Evolutionary conservation across 371 early-diverging fungal species (phyloP), one percentile per base, ranked within the genome.

Genomic region (Actinomortierella wolfii): DNA sequence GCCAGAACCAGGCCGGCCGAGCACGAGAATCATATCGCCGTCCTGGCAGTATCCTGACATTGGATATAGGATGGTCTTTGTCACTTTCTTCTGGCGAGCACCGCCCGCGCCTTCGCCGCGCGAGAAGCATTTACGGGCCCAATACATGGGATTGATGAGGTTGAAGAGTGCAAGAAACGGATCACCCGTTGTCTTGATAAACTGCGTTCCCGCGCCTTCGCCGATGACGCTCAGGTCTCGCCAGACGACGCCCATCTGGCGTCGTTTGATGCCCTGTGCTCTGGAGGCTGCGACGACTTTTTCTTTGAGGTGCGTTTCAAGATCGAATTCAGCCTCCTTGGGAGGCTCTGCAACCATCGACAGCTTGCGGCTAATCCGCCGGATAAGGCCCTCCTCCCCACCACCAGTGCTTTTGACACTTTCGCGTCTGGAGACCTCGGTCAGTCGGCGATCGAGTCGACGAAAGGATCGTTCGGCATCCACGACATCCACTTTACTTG

Each of bases 21-120:
- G 68, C 11, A 86, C 85, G 6, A 86, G 68, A 45, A 86, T 57
- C 85, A 86, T 84, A 65, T 86, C 86, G 49, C 86, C 86, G 43
- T 80, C 80, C 5, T 78, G 78, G 43, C 79, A 80, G 52, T 78
- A 79, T 49, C 81, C 83, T 13, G 74, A 60, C 43, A 77, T 80
- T 11, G 67, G 64, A 47, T 79, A 66, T n/a, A 84, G 66, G 26
- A 84, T 79, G 43, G 71, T 76, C 21, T 74, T 76, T 7, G 77
- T 76, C 43, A 63, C 41, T 25, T 61, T 66, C 9, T 64, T 51
- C 45, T 79, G 73, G 18, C 77, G 74, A 24, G 24, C 18, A 6
- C 24, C 39, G 57, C 79, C 23, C 56, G 60, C 13, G 40, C 52
- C 2, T 53, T 63, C 4, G 43, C 14, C 45, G 57, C 54, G 54